phyloP scores from a whole-genome alignment of 495 filamentous ascomycete species.

The Annulohypoxylon bovei region DNA sequence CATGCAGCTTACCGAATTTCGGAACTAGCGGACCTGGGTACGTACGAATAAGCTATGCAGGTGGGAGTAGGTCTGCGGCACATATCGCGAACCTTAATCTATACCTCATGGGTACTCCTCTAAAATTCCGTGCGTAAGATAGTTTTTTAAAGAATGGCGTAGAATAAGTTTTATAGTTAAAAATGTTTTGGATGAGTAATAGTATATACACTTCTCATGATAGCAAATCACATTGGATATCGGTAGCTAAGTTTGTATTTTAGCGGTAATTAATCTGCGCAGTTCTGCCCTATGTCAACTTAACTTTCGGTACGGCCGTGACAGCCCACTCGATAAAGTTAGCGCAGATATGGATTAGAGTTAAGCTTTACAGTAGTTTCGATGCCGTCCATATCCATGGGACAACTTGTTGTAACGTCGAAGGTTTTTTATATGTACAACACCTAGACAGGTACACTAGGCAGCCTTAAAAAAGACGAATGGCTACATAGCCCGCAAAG shows the following conservation, averaged over 20 bases:
- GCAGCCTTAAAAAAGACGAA: constrained; percentile 5
- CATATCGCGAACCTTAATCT: background rate
- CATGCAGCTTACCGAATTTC: constrained; percentile 17
- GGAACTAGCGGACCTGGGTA: background rate
- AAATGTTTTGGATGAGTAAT: background rate
- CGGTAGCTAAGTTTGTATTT: background rate
- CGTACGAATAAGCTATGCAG: constrained; percentile 10
- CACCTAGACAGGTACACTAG: background rate
- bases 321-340: constrained; percentile 11
- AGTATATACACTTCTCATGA: background rate
- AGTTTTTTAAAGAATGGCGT: background rate
- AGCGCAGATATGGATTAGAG: background rate
- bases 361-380: constrained; percentile 9
- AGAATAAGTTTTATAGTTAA: background rate
- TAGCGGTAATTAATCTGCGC: background rate
- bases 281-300: background rate
- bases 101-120: background rate
- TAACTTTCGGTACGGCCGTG: background rate
- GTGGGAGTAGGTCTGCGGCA: background rate
- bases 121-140: background rate
- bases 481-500: background rate
- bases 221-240: background rate
- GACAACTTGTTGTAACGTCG: background rate
- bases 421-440: background rate
- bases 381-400: constrained; percentile 17